Evolutionary conservation across 768 basidiomycete genomes (phyloP).

Genomic region (Scleroderma bovista): DNA sequence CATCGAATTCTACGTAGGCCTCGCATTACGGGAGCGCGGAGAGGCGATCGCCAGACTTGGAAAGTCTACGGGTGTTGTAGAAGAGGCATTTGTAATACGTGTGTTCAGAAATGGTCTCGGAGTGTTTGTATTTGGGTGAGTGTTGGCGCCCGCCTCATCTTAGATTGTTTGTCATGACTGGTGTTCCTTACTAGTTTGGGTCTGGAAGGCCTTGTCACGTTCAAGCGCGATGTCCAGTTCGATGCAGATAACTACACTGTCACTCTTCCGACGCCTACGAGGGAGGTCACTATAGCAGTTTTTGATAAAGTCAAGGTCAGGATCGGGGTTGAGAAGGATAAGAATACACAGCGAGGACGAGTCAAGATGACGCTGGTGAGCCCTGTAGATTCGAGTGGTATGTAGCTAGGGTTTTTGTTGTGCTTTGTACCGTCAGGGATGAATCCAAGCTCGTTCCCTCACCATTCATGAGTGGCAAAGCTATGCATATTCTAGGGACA

Average conservation of each 20-base stretch:
- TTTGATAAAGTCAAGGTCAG: constrained; percentile 93
- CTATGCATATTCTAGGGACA: no score
- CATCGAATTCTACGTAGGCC: constrained; percentile 95
- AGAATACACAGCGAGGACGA: constrained; percentile 84
- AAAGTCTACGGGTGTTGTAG: constrained; percentile 39
- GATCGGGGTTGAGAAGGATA: constrained; percentile 92
- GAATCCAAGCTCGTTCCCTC: no score
- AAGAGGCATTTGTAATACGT: constrained; percentile 91
- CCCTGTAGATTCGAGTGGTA: constrained; percentile 50
- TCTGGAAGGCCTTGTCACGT: constrained; percentile 89
- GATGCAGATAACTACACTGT: constrained; percentile 90
- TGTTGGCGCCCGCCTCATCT: constrained; percentile 6
- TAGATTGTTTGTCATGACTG: not conserved
- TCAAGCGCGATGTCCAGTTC: constrained; percentile 85
- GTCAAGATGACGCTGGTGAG: constrained; percentile 78
- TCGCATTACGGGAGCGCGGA: constrained; percentile 75
- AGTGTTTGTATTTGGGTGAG: constrained; percentile 94
- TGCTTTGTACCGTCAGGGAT: not conserved
- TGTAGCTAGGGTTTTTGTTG: constrained; percentile 25
- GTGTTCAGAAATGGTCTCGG: constrained; percentile 92
- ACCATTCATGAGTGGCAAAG: no score
- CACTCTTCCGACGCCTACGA: constrained; percentile 48
- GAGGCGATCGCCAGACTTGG: constrained; percentile 25
- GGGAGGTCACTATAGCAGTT: constrained; percentile 64
- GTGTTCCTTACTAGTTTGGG: constrained; percentile 56